Conservation (phyloP, 2,329 filamentous ascomycete species). For the Aspergillus viridinutans region DNA sequence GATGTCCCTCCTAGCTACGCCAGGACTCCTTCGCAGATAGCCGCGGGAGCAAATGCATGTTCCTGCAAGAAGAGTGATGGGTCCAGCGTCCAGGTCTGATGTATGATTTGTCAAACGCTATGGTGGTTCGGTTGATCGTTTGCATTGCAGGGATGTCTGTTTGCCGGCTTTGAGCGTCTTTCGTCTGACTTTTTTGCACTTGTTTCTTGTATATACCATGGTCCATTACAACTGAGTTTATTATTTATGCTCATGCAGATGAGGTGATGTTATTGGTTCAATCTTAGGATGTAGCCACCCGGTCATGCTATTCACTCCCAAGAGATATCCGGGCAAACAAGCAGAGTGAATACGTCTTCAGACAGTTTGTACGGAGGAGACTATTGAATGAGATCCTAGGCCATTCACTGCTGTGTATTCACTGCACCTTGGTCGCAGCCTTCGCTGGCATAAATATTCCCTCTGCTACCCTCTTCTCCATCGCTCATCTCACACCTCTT, state of each 20-base stretch:
- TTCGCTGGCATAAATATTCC: not conserved
- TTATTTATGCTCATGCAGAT: not conserved
- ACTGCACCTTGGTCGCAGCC: not conserved
- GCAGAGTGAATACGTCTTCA: not conserved
- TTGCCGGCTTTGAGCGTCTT: not conserved
- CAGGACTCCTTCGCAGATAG: conserved; percentile 66
- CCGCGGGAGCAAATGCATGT: conserved; percentile 38
- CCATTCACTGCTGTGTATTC: not conserved
- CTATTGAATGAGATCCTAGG: not conserved
- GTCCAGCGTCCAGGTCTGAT: conserved; percentile 36
- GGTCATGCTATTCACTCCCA: not conserved
- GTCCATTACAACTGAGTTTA: not conserved
- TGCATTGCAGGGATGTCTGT: not conserved
- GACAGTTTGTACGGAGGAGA: not conserved
- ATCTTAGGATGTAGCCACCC: not conserved
- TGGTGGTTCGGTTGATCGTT: not conserved
- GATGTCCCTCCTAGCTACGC: conserved; percentile 76
- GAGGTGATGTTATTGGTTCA: not conserved
- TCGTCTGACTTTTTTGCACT: too few relatives aligned
- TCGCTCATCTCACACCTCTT: too few relatives aligned
- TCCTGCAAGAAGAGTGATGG: conserved; percentile 35
- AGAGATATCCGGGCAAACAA: not conserved
- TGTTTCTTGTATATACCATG: not conserved
- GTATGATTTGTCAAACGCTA: conserved; percentile 12
- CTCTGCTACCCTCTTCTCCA: too few relatives aligned